phyloP scores from a whole-genome alignment of 1,284 basidiomycete genomes.

The Rhodofomes roseus region DNA sequence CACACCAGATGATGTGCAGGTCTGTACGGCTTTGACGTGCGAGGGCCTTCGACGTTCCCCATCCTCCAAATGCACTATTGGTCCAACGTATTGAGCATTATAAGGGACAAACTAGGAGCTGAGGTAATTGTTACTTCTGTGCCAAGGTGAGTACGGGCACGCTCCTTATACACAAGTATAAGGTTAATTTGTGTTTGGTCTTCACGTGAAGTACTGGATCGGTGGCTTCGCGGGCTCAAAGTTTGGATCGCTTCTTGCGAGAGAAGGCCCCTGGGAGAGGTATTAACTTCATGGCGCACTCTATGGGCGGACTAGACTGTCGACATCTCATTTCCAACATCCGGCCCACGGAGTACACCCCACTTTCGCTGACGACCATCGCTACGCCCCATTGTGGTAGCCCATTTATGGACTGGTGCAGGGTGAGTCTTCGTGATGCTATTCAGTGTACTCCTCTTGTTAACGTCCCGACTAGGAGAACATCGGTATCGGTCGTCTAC shows the following conservation, averaged over 20 bases:
- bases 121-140: conserved; percentile 96
- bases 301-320: conserved; percentile 96
- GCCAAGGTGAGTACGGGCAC: conserved; percentile 86
- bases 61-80: conserved; percentile 91
- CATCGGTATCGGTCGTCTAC: conserved; percentile 76
- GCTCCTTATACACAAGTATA: conserved; percentile 7
- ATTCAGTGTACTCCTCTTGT: not conserved
- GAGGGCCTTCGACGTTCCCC: conserved; percentile 74
- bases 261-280: conserved; percentile 65
- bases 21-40: conserved; percentile 91
- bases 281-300: conserved; percentile 94
- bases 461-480: conserved; percentile 54
- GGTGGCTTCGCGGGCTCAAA: conserved; percentile 79
- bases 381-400: conserved; percentile 95
- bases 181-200: not conserved
- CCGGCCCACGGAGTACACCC: conserved; percentile 79
- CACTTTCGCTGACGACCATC: conserved; percentile 86
- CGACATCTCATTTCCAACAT: conserved; percentile 88
- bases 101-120: conserved; percentile 82
- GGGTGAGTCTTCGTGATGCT: conserved; percentile 41
- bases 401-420: conserved; percentile 99
- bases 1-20: conserved; percentile 42
- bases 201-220: conserved; percentile 80
- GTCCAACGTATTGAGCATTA: conserved; percentile 83
- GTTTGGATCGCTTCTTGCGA: conserved; percentile 75